Evolutionary conservation across 257 asterid genomes (phyloP).

Genomic region (Solanum virginianum): DNA sequence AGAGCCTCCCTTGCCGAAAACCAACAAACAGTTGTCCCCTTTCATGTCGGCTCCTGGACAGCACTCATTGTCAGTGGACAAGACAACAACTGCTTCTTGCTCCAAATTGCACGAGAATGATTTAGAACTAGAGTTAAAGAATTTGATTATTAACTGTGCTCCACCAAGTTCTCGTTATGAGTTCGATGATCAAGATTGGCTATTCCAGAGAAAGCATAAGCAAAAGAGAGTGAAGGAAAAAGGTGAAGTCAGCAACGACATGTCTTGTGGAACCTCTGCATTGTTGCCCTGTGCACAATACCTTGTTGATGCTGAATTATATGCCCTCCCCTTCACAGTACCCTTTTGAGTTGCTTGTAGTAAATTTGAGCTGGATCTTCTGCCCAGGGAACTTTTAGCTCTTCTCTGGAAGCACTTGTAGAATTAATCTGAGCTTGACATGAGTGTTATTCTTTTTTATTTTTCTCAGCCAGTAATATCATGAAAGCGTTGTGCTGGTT

Average conservation of each 20-base stretch:
- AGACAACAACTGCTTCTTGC: conserved; percentile 4
- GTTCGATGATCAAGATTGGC: conserved; percentile 47
- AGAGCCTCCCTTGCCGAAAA: background rate
- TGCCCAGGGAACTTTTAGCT: conserved; percentile 11
- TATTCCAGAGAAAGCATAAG: conserved; percentile 5
- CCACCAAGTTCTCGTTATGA: conserved; percentile 10
- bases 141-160: conserved; percentile 28
- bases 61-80: background rate
- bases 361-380: background rate
- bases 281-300: conserved; percentile 34
- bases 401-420: background rate
- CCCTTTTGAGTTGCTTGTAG: conserved; percentile 31
- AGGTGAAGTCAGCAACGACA: background rate
- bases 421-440: background rate
- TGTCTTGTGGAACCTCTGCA: conserved; percentile 11
- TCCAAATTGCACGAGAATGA: conserved; percentile 11
- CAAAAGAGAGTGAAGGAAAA: conserved; percentile 8
- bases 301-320: conserved; percentile 37
- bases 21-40: background rate
- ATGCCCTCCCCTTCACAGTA: conserved; percentile 41
- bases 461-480: background rate
- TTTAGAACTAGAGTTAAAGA: conserved; percentile 8
- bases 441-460: background rate
- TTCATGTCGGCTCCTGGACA: background rate
- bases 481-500: background rate